Conservation (phyloP, 768 basidiomycete genomes). For the Cyclocybe aegerita region DNA sequence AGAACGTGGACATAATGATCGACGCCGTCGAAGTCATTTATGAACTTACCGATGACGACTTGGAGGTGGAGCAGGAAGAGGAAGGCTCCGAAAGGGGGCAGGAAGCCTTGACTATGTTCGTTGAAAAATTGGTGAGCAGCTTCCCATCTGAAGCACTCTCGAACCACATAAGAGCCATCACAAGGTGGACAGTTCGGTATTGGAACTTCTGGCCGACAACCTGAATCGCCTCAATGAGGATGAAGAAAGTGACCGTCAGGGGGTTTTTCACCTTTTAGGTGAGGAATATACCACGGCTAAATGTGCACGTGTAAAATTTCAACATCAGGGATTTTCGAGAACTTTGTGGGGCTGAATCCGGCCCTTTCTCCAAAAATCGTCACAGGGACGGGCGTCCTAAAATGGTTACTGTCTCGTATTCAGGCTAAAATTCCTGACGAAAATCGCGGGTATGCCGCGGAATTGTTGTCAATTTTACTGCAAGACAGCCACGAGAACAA, state of each 20-base stretch:
- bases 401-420: conserved; percentile 80
- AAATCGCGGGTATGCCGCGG: conserved; percentile 91
- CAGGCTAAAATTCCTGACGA: conserved; percentile 76
- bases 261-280: conserved; percentile 93
- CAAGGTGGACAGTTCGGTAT: conserved; percentile 78
- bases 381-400: conserved; percentile 69
- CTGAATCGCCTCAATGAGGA: conserved; percentile 82
- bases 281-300: conserved; percentile 8
- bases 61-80: conserved; percentile 74
- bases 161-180: conserved; percentile 3
- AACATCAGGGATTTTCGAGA: conserved; percentile 83
- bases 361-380: conserved; percentile 69
- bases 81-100: conserved; percentile 58
- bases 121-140: conserved; percentile 70
- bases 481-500: conserved; percentile 74
- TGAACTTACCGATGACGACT: conserved; percentile 96
- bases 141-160: neutral
- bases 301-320: conserved; percentile 2
- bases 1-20: conserved; percentile 97
- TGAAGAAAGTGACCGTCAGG: conserved; percentile 90
- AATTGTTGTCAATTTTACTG: conserved; percentile 87
- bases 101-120: conserved; percentile 70
- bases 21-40: conserved; percentile 91
- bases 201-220: conserved; percentile 91
- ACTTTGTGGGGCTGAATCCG: conserved; percentile 84